A percentile compares a stretch with the other conserved stretches of the same genome.
phyloP scores from a whole-genome alignment of 257 asterid genomes.

The Fraxinus quadrangulata region DNA sequence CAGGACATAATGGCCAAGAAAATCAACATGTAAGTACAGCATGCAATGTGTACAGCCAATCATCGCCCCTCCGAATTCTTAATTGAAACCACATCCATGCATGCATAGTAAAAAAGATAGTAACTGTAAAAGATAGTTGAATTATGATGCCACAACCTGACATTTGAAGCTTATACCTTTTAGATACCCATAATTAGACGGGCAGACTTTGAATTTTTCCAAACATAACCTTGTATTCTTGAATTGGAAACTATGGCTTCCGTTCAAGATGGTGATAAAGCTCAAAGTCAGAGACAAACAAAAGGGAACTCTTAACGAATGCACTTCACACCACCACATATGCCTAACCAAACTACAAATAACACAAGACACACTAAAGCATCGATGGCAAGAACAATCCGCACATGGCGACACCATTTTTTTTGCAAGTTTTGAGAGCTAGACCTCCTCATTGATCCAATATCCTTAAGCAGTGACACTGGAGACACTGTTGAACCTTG shows the following conservation, averaged over 20 bases:
- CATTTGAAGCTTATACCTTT: not conserved
- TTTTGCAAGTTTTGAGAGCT: slow-evolving; percentile 40
- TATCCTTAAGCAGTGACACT: slow-evolving; percentile 38
- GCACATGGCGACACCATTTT: slow-evolving; percentile 67
- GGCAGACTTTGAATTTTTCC: not conserved
- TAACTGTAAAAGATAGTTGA: not conserved
- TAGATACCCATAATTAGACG: not conserved
- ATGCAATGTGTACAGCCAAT: not conserved
- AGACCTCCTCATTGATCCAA: slow-evolving; percentile 35
- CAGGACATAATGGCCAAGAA: not conserved
- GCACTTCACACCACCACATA: slow-evolving; percentile 70
- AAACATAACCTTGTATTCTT: not conserved
- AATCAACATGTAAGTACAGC: not conserved
- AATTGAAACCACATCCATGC: not conserved
- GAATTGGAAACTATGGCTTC: slow-evolving; percentile 8
- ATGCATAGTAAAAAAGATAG: not conserved
- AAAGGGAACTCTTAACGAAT: slow-evolving; percentile 34
- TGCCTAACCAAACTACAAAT: slow-evolving; percentile 60
- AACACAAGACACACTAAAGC: slow-evolving; percentile 56
- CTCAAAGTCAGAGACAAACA: not conserved
- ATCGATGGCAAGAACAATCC: slow-evolving; percentile 67
- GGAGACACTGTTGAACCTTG: slow-evolving; percentile 40
- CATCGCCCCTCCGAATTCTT: not conserved
- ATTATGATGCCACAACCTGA: not conserved
- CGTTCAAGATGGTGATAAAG: not conserved